Base-by-base conservation (phyloP, 352 stramenopile genomes). In the Phytopythium ostracodes region DNA sequence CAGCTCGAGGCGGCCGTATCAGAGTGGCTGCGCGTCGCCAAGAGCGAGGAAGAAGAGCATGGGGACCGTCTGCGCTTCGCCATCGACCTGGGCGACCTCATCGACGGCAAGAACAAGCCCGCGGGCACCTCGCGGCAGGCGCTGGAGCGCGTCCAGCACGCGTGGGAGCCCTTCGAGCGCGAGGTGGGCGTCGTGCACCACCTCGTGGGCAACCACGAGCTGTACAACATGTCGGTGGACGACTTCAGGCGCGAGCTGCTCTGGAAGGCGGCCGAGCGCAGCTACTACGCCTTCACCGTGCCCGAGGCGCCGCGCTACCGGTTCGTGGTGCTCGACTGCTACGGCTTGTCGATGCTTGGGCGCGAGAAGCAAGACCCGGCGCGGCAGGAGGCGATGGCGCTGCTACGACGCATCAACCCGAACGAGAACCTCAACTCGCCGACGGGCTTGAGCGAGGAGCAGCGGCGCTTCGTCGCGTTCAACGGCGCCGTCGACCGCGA, bases 141-240 rank as follows among this genome's bases (percentile, higher is more conserved):
- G n/a, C 54, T 93, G 12, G 71, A 75, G n/a, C 63, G 49, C 36
- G 68, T 63, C 0, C 73, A 73, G 59, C 72, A 64, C 17, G 73
- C 72, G 12, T 91, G 76, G 59, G 63, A 18, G 7, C 62, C 65
- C 1, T 88, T 93, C 38, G 59, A 81, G 70, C 46, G 67, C 12
- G 33, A 44, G 1, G 63, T 92, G 22, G 51, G 51, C 11, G 69
- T 70, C 35, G 75, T 95, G 60, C 81, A 92, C 66, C 86, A 95
- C 64, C 62, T 92, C 31, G 59, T 93, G 58, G 86, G 86, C 51
- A 95, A 95, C 70, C 86, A 95, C 72, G 86, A 95, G 57, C 78
- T 95, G 40, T 92, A 92, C 74, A 93, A 93, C 58, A 84, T 95
- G 51, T 62, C 77, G 7, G 72, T 71, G 14, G 49, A 57, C 1